Base-by-base conservation (phyloP, 2,329 filamentous ascomycete genomes). In the Curvularia eragrostidis region DNA sequence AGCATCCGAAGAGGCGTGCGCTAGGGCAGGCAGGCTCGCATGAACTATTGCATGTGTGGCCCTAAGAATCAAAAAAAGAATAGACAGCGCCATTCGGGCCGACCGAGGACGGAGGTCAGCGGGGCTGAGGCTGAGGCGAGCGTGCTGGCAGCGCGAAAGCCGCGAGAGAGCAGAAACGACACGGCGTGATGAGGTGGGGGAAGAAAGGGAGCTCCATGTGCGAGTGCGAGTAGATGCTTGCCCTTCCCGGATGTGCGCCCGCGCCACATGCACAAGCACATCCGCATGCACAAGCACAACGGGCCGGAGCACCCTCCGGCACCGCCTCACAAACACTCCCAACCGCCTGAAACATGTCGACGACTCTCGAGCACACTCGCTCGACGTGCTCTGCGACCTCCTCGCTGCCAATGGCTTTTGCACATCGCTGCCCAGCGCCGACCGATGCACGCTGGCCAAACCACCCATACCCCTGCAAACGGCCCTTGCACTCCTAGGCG, bases 51-150 rank as follows among this genome's bases (percentile, higher is more conserved):
- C 34, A 36, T 26, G 41, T 43, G 10, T n/a, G 13, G 23, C 1
- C 41, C 41, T 13, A 24, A 24, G 13, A 13, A n/a, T 8, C 6
- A 49, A 42, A 42, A 55, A 55, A 50, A 50, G 51, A 23, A 44
- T 24, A 18, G 10, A 10, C 13, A 43, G 13, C 13, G 8, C 7
- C 5, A 43, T 26, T 59, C 65, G 64, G 62, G 46, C 66, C 66
- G 66, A 59, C 47, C 49, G 46, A 21, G 44, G 59, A 52, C 58
- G 60, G 60, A 56, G 60, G 61, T 58, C 61, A 58, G 53, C 52
- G 42, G 55, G 59, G 59, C 50, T 21, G 42, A 59, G 47, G 54
- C 58, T 61, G 58, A 53, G 58, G 52, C 54, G n/a, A 24, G 54
- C 51, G 46, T 38, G 56, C 26, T 54, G 26, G 19, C 48, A 56